These are phyloP conservation scores for Pseudogymnoascus destructans DNA, from an alignment of 2,329 filamentous ascomycete species.

Conservation along the genomic window DNA sequence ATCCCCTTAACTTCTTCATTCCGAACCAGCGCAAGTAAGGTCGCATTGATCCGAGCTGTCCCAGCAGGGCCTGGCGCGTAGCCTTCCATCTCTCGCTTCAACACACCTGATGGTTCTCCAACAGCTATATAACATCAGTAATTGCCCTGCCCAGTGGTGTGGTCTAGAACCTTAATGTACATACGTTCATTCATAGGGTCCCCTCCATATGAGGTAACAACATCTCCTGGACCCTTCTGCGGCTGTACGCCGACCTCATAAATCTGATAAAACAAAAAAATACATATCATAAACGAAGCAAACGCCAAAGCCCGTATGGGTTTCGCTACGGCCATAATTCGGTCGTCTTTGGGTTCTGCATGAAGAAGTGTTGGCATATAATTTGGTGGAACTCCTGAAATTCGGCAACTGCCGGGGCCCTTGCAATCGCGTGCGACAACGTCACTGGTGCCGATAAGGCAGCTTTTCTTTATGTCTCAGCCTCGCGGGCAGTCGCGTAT, in stretches of 20 bases:
- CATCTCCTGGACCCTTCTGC: slow-evolving; percentile 30
- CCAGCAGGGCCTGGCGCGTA: slow-evolving; percentile 66
- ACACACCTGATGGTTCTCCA: slow-evolving; percentile 64
- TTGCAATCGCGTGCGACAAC: slow-evolving; percentile 6
- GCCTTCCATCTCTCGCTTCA: slow-evolving; percentile 60
- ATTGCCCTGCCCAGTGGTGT: not conserved
- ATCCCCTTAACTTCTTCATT: slow-evolving; percentile 81
- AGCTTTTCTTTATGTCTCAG: slow-evolving; percentile 4
- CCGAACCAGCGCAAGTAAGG: slow-evolving; percentile 78
- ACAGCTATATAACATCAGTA: slow-evolving; percentile 43
- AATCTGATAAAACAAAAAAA: slow-evolving; percentile 68
- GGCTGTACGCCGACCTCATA: slow-evolving; percentile 42
- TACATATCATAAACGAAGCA: slow-evolving; percentile 57
- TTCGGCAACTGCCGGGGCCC: slow-evolving; percentile 10
- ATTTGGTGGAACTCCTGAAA: slow-evolving; percentile 5
- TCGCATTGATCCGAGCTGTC: slow-evolving; percentile 82
- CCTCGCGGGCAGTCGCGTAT: slow-evolving; percentile 1
- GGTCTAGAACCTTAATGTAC: slow-evolving; percentile 25
- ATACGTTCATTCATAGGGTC: slow-evolving; percentile 83
- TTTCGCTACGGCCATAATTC: slow-evolving; percentile 69
- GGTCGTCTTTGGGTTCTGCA: slow-evolving; percentile 20
- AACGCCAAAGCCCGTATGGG: slow-evolving; percentile 69
- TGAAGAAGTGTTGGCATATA: not conserved
- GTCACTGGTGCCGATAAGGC: slow-evolving; percentile 7
- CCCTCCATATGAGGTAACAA: slow-evolving; percentile 44